phyloP scores from a whole-genome alignment of 129 eudicot genomes.

The Kitagawia praeruptora region DNA sequence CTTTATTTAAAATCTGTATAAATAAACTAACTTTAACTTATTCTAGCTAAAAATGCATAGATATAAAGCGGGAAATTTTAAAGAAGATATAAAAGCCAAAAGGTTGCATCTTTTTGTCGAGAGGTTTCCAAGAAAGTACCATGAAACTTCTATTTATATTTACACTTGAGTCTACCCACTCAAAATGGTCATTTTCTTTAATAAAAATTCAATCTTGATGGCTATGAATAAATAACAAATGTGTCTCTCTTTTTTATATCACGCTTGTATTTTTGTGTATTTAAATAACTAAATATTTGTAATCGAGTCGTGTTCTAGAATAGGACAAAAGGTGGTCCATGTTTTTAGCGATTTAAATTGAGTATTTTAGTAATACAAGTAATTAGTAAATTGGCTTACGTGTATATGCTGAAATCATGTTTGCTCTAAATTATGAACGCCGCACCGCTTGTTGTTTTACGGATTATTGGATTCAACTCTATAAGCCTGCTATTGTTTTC shows the following conservation, averaged over 20 bases:
- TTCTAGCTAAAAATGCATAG: slow-evolving; percentile 10
- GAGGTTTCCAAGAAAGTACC: slow-evolving; percentile 50
- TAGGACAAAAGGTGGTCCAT: background rate
- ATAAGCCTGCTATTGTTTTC: background rate
- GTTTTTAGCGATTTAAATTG: background rate
- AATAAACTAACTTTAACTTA: slow-evolving; percentile 21
- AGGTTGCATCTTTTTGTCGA: slow-evolving; percentile 13
- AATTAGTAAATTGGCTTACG: background rate
- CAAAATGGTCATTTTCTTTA: background rate
- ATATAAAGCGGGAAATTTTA: slow-evolving; percentile 43
- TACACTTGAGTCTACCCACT: slow-evolving; percentile 20
- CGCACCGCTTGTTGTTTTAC: background rate
- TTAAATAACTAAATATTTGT: background rate
- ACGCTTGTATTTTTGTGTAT: background rate
- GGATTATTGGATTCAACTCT: too few relatives aligned
- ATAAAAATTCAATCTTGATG: slow-evolving; percentile 26
- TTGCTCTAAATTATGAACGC: background rate
- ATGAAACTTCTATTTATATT: slow-evolving; percentile 27
- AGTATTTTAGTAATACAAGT: background rate
- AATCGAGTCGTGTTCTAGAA: background rate
- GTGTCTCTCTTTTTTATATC: background rate
- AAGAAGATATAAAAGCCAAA: slow-evolving; percentile 30
- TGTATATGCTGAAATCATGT: background rate
- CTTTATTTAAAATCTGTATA: slow-evolving; percentile 43
- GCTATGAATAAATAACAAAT: slow-evolving; percentile 13